A percentile compares a stretch with the other conserved stretches of the same genome.
phyloP scores from a whole-genome alignment of 1,284 basidiomycete species.

The Peniophora sp. region DNA sequence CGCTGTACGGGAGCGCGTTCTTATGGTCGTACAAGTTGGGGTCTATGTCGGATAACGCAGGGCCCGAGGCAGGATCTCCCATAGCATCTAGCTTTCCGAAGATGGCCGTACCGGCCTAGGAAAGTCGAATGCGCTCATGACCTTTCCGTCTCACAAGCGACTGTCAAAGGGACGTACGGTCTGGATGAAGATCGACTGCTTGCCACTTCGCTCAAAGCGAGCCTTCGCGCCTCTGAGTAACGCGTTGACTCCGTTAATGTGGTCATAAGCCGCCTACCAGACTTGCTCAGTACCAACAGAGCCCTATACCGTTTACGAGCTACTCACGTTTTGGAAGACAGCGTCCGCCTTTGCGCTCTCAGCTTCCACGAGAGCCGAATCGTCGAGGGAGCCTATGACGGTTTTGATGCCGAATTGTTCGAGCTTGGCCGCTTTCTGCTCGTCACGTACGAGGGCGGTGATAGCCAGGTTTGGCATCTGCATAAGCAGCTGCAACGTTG shows the following conservation, averaged over 20 bases:
- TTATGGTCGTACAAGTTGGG: no score
- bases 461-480: slow-evolving; percentile 13
- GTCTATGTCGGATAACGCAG: no score
- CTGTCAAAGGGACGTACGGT: no score
- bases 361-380: slow-evolving; percentile 15
- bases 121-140: not conserved
- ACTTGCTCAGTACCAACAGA: not conserved
- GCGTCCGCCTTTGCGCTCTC: slow-evolving; percentile 17
- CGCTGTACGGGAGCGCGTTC: no score
- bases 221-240: slow-evolving; percentile 22
- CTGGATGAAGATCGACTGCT: no score
- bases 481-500: no score
- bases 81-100: no score
- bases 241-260: not conserved
- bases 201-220: no score
- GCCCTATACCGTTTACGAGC: no score
- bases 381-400: slow-evolving; percentile 16
- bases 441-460: slow-evolving; percentile 14
- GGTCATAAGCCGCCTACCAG: not conserved
- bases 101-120: not conserved
- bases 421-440: slow-evolving; percentile 18
- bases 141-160: no score
- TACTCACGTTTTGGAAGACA: slow-evolving; percentile 17
- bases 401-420: slow-evolving; percentile 17
- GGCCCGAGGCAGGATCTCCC: no score